Evolutionary conservation across 2,329 filamentous ascomycete species (phyloP), one percentile per base, ranked within the genome.

Genomic region (Talaromyces sp.): DNA sequence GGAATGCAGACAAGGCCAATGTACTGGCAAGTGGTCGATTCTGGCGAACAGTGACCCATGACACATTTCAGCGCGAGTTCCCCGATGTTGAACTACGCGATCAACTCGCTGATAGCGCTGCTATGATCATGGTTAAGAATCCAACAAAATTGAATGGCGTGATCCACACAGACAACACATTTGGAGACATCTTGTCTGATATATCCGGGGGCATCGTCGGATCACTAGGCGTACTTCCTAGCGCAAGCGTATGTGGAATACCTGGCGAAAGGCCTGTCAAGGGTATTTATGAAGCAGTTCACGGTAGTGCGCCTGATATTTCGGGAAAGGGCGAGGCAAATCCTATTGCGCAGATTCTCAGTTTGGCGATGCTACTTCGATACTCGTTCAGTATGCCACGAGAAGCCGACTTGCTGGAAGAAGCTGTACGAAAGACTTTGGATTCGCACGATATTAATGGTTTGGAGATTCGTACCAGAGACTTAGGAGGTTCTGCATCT

Each of bases 281-380:
- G 75, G 92, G 91, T 66, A 93, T 96, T 72, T 96, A 94, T 76
- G 92, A 96, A 83, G 92, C 92, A 3, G 96, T 96, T 71, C 92
- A 96, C 76, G 92, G 90, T 48, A 92, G 90, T 48, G 92, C 92
- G n/a, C 92, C 92, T 27, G 92, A 96, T 73, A 96, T 96, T 72
- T 91, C 90, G 1, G 92, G 92, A 67, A 84, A 93, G 79, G 90
- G 90, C 66, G 87, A 94, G 70, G 91, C 94, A 73, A 94, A 93
- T 82, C 92, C 92, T 16, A 83, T 96, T 66, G 92, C 91, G 57
- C 92, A 90, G 56, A 90, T 96, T 67, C 84, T 96, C 33, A 94
- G 91, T 3, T 84, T 94, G 10, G 91, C 91, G 73, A 96, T 96
- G 91, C 90, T 97, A 88, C 84, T 96, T 71, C 88, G 90, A 73